Base-by-base conservation (phyloP, 1,139 yeast genomes). In the Protomyces gravidus region DNA sequence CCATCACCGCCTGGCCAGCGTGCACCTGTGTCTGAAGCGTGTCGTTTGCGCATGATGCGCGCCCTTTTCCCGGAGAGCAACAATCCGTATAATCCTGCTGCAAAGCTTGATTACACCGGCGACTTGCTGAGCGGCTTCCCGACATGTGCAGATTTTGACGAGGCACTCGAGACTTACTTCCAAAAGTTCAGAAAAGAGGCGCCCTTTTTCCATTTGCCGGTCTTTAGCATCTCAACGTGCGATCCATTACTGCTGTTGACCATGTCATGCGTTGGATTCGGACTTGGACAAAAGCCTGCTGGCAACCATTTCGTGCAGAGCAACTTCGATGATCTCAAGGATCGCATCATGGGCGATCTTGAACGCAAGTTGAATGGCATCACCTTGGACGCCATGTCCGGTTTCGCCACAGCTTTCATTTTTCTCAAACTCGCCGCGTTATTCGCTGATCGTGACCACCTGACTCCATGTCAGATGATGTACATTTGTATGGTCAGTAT, bases 351-450 rank as follows among this genome's bases (percentile, higher is more conserved):
- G 33, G 58, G 45, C 21, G 58, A 53, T 42, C 45, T 53, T 23
- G 58, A 53, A 28, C 15, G 51, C 17, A 53, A 46, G 39, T 17
- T 53, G 26, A 46, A 50, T 32, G 23, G 58, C 51, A 46, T 45
- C 19, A 53, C 51, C 15, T 23, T 25, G 23, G 58, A 53, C 25
- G 50, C 58, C 26, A 53, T 53, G 50, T 53, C 58, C 7, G 39
- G 36, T 23, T 53, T 46, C 45, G 58, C 58, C 2, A 53, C 58
- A 11, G 36, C 58, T 30, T 53, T 53, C 46, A 40, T 53, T 17
- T 53, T 53, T 33, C 58, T 53, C 33, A 53, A 53, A 27, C 39
- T 53, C 13, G 58, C 58, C 6, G 58, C 58, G 7, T 49, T 53
- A 15, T 45, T 53, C 13, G 40, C 47, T 23, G 51, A 53, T 27